These are phyloP conservation scores for Glycyrrhiza uralensis DNA, from an alignment of 306 rosid species.

Conservation along the genomic window DNA sequence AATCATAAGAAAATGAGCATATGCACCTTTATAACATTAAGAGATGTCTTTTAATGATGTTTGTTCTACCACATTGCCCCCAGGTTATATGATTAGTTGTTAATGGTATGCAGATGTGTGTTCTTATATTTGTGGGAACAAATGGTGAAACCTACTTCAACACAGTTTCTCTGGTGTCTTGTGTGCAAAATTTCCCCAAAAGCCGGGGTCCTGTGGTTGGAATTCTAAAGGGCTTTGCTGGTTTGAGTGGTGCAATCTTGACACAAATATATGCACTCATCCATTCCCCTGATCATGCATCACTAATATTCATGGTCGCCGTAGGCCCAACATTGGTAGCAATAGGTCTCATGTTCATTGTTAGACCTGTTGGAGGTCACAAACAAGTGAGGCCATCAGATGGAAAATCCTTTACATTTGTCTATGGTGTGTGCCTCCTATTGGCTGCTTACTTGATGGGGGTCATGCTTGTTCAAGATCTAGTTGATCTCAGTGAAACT, in stretches of 20 bases:
- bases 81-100: conserved; percentile 24
- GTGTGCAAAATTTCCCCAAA: conserved; percentile 94
- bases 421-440: conserved; percentile 75
- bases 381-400: conserved; percentile 68
- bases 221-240: conserved; percentile 91
- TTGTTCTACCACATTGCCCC: neutral
- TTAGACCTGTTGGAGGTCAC: conserved; percentile 90
- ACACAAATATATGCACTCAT: conserved; percentile 75
- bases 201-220: conserved; percentile 94
- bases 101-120: conserved; percentile 72
- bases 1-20: conserved; percentile 9
- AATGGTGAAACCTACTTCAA: conserved; percentile 97
- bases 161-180: conserved; percentile 81
- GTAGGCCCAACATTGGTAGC: conserved; percentile 78
- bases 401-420: conserved; percentile 50
- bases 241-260: conserved; percentile 89
- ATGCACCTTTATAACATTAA: neutral
- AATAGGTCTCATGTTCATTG: conserved; percentile 66
- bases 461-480: conserved; percentile 78
- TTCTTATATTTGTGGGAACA: conserved; percentile 82
- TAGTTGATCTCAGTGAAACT: conserved; percentile 49
- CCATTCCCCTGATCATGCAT: conserved; percentile 74
- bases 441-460: conserved; percentile 92
- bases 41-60: conserved; percentile 8
- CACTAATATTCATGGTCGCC: conserved; percentile 81